Conservation (phyloP, 1,284 basidiomycete genomes). For the Apiotrichum laibachii region DNA sequence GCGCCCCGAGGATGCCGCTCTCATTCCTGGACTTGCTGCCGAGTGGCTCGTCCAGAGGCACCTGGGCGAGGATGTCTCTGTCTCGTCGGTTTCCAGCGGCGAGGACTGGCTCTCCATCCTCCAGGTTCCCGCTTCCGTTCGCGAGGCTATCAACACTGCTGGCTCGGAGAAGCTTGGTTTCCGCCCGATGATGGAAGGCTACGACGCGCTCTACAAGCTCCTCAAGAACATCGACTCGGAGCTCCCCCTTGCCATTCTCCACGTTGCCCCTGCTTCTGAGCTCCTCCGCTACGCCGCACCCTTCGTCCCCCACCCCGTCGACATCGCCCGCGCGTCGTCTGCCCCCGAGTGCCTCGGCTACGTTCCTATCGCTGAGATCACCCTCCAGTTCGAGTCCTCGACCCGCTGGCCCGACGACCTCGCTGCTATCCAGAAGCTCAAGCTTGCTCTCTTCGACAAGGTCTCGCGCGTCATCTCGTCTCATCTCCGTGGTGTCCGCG, state of each 20-base stretch:
- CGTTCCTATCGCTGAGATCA: slow-evolving; percentile 66
- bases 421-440: slow-evolving; percentile 87
- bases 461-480: slow-evolving; percentile 65
- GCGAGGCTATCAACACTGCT: slow-evolving; percentile 50
- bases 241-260: slow-evolving; percentile 76
- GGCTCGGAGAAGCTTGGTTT: slow-evolving; percentile 61
- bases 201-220: slow-evolving; percentile 72
- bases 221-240: slow-evolving; percentile 74
- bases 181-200: slow-evolving; percentile 72
- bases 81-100: slow-evolving; percentile 37
- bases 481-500: slow-evolving; percentile 56
- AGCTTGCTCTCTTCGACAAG: slow-evolving; percentile 85
- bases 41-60: slow-evolving; percentile 72
- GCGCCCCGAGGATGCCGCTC: slow-evolving; percentile 67
- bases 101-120: slow-evolving; percentile 63
- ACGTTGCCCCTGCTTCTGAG: slow-evolving; percentile 67
- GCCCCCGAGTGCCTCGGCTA: slow-evolving; percentile 60
- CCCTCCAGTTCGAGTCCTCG: slow-evolving; percentile 86
- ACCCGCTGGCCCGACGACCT: slow-evolving; percentile 95
- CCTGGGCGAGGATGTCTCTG: slow-evolving; percentile 59
- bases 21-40: slow-evolving; percentile 74
- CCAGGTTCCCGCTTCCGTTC: slow-evolving; percentile 61
- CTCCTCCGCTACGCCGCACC: slow-evolving; percentile 78
- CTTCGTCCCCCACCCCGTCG: slow-evolving; percentile 67
- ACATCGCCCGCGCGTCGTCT: slow-evolving; percentile 51